Conservation (phyloP, 192 early-diverging fungal genomes). For the Chytriomyces sp. region DNA sequence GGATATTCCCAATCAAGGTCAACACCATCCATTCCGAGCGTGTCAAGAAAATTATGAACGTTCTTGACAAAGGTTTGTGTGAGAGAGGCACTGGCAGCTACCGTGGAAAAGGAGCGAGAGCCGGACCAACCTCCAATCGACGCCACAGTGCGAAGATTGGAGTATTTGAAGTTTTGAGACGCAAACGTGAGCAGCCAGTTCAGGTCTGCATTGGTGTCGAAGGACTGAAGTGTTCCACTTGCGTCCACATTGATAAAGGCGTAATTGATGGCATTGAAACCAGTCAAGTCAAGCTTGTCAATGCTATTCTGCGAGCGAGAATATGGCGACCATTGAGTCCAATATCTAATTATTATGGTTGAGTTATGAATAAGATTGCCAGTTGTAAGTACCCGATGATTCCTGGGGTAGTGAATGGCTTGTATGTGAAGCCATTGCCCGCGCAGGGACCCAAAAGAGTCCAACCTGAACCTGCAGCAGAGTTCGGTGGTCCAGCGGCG, state of each 20-base stretch:
- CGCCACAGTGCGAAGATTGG: slow-evolving; percentile 9
- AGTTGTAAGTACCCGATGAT: slow-evolving; percentile 26
- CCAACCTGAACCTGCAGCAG: slow-evolving; percentile 5
- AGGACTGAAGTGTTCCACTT: neutral
- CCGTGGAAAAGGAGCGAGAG: neutral
- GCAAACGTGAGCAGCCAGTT: slow-evolving; percentile 14
- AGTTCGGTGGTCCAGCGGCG: neutral
- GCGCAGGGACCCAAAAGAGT: neutral
- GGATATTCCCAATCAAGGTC: slow-evolving; percentile 26
- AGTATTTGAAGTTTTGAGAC: slow-evolving; percentile 12
- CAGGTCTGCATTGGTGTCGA: slow-evolving; percentile 14
- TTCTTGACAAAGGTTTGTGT: slow-evolving; percentile 21
- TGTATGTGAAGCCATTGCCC: neutral
- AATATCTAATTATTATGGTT: too few species aligned
- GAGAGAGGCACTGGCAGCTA: slow-evolving; percentile 4
- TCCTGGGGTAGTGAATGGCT: slow-evolving; percentile 14
- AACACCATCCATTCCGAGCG: neutral
- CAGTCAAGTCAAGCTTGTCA: slow-evolving; percentile 5
- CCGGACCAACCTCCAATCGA: slow-evolving; percentile 26
- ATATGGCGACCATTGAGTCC: slow-evolving; percentile 30
- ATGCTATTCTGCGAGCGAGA: slow-evolving; percentile 24
- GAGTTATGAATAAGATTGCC: too few species aligned
- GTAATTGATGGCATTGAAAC: slow-evolving; percentile 30
- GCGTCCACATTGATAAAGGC: slow-evolving; percentile 20
- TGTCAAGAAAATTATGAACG: slow-evolving; percentile 11